Percentiles rank a stretch among this genome's conserved stretches.
Evolutionary conservation across 805 yeast species (phyloP).

Genomic region (Hanseniaspora osmophila): DNA sequence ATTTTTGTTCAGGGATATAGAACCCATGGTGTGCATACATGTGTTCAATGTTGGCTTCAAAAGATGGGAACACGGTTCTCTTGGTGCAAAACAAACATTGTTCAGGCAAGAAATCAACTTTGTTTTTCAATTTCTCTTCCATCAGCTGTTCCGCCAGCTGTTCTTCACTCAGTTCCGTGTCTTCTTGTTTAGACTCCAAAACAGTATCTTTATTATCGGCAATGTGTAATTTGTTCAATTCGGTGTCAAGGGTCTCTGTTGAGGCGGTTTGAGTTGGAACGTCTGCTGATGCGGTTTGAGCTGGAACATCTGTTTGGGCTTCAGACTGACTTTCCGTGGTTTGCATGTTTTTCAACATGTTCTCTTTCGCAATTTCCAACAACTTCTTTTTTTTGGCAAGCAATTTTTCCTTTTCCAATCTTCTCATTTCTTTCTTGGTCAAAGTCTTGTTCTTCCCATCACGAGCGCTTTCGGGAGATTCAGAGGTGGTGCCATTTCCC

Average conservation of each 20-base stretch:
- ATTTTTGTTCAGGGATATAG: slow-evolving; percentile 73
- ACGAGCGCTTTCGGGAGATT: slow-evolving; percentile 2
- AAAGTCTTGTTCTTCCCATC: slow-evolving; percentile 13
- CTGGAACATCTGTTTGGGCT: slow-evolving; percentile 6
- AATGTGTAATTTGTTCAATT: neutral
- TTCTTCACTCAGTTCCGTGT: slow-evolving; percentile 17
- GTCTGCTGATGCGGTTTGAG: slow-evolving; percentile 3
- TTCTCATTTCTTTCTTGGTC: slow-evolving; percentile 29
- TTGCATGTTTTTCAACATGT: slow-evolving; percentile 22
- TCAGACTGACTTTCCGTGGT: slow-evolving; percentile 5
- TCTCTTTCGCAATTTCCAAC: slow-evolving; percentile 27
- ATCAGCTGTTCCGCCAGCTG: slow-evolving; percentile 27
- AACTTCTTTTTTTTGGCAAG: slow-evolving; percentile 28
- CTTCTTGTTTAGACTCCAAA: neutral
- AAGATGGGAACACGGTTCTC: slow-evolving; percentile 27
- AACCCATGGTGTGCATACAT: slow-evolving; percentile 74
- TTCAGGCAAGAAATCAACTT: slow-evolving; percentile 33
- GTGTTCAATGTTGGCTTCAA: slow-evolving; percentile 42
- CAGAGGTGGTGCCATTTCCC: slow-evolving; percentile 7
- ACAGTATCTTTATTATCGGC: neutral
- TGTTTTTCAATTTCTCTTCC: slow-evolving; percentile 26
- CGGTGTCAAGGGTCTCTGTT: neutral
- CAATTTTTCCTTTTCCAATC: slow-evolving; percentile 29
- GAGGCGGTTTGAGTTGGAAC: slow-evolving; percentile 2
- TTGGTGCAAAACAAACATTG: slow-evolving; percentile 44